phyloP scores from a whole-genome alignment of 805 yeast species.

The Jamesozyma lodderae region DNA sequence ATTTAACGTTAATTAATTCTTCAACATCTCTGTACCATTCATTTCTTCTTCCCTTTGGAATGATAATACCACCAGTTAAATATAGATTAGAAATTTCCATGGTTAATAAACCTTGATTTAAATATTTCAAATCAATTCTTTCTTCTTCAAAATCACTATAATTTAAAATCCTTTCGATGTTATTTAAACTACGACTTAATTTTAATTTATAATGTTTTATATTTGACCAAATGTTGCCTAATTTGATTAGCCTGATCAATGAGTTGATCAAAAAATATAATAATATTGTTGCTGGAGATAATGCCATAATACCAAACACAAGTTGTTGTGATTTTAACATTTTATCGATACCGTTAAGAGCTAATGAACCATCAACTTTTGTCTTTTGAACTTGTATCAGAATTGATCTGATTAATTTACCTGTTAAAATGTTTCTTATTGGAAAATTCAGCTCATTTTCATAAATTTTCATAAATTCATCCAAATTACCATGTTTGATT shows the following conservation, averaged over 20 bases:
- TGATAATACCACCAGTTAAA: slow-evolving; percentile 36
- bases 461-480: slow-evolving; percentile 70
- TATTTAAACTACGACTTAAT: slow-evolving; percentile 39
- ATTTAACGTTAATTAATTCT: slow-evolving; percentile 41
- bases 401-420: slow-evolving; percentile 66
- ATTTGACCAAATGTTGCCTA: slow-evolving; percentile 24
- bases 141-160: slow-evolving; percentile 16
- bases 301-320: slow-evolving; percentile 87
- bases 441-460: slow-evolving; percentile 71
- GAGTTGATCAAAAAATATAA: slow-evolving; percentile 38
- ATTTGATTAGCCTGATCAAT: slow-evolving; percentile 22
- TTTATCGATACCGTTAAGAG: slow-evolving; percentile 84
- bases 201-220: slow-evolving; percentile 16
- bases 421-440: slow-evolving; percentile 47
- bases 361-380: slow-evolving; percentile 89
- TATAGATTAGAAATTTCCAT: slow-evolving; percentile 56
- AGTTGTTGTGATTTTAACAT: slow-evolving; percentile 83
- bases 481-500: slow-evolving; percentile 67
- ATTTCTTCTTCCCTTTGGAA: slow-evolving; percentile 41
- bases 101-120: slow-evolving; percentile 51
- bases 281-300: slow-evolving; percentile 66
- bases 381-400: slow-evolving; percentile 92
- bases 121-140: slow-evolving; percentile 24
- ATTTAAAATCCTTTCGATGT: slow-evolving; percentile 47
- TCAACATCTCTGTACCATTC: slow-evolving; percentile 60